Evolutionary conservation across 805 yeast species (phyloP).

Genomic region (Vanderwaltozyma verrucispora): DNA sequence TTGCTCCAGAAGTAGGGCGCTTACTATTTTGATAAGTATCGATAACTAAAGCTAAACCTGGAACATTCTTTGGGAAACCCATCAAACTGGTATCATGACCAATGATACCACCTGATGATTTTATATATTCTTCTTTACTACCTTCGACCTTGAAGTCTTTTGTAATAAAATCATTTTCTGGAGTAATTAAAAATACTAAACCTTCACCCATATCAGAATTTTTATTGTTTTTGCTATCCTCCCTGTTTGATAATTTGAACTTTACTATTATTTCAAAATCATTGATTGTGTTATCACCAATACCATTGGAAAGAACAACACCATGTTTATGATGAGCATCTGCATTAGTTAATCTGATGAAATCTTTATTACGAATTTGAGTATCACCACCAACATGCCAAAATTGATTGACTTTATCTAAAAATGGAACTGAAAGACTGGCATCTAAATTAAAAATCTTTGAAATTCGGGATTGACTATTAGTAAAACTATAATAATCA

Average conservation of each 20-base stretch:
- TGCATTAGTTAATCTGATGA: conserved; percentile 15
- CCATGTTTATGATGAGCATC: conserved; percentile 11
- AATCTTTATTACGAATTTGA: conserved; percentile 18
- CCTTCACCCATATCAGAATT: conserved; percentile 20
- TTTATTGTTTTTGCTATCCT: neutral
- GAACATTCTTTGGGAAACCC: conserved; percentile 27
- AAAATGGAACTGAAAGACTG: conserved; percentile 18
- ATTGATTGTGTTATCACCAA: conserved; percentile 25
- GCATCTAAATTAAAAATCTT: conserved; percentile 17
- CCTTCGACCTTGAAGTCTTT: conserved; percentile 12
- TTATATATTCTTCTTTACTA: conserved; percentile 18
- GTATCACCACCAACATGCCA: conserved; percentile 25
- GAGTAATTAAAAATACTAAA: conserved; percentile 18
- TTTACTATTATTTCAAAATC: conserved; percentile 22
- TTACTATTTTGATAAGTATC: conserved; percentile 14
- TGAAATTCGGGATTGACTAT: conserved; percentile 2
- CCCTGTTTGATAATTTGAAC: conserved; percentile 7
- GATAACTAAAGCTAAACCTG: conserved; percentile 23
- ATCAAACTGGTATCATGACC: conserved; percentile 16
- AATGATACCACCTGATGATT: conserved; percentile 21
- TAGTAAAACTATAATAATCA: neutral
- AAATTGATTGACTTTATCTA: conserved; percentile 20
- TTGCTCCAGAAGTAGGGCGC: conserved; percentile 33
- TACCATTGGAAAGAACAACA: conserved; percentile 23
- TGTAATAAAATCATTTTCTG: conserved; percentile 22